Conservation (phyloP, 176 grass and related monocot species). For the Triticum urartu region DNA sequence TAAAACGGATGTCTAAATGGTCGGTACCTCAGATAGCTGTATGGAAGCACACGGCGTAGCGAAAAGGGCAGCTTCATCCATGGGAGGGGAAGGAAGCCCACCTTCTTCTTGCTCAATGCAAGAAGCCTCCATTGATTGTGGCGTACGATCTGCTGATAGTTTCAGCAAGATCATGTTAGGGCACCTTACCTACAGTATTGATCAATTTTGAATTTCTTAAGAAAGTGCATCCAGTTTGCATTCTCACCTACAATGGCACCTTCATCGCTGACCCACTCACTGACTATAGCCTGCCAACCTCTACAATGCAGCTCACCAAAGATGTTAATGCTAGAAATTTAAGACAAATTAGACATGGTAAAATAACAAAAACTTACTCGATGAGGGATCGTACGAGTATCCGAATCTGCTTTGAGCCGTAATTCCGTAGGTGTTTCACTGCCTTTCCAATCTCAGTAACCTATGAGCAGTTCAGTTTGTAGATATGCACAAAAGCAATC, state of each 20-base stretch:
- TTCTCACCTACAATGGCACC: constrained; percentile 48
- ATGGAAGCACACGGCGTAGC: constrained; percentile 47
- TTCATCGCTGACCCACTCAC: constrained; percentile 51
- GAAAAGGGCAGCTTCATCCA: constrained; percentile 64
- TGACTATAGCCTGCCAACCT: constrained; percentile 60
- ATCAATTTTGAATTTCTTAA: neutral
- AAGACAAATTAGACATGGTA: neutral
- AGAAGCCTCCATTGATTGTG: constrained; percentile 42
- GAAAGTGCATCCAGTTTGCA: neutral
- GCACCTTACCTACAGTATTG: neutral
- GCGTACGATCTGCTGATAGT: constrained; percentile 50
- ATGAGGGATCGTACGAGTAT: constrained; percentile 55
- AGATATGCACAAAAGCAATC: constrained; percentile 14
- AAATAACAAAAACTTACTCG: constrained; percentile 38
- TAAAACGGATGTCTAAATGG: neutral
- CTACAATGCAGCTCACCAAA: constrained; percentile 35
- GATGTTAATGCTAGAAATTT: neutral
- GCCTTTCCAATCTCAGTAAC: constrained; percentile 63
- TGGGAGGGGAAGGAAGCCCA: constrained; percentile 59
- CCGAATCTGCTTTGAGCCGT: constrained; percentile 54
- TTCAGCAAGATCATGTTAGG: neutral
- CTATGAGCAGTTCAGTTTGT: constrained; percentile 38
- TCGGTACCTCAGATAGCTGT: constrained; percentile 53
- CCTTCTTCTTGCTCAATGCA: constrained; percentile 57
- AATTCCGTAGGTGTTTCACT: constrained; percentile 45